A percentile compares a stretch with the other conserved stretches of the same genome.
Conservation (phyloP, 1,284 basidiomycete genomes). For the Naganishia sp. region DNA sequence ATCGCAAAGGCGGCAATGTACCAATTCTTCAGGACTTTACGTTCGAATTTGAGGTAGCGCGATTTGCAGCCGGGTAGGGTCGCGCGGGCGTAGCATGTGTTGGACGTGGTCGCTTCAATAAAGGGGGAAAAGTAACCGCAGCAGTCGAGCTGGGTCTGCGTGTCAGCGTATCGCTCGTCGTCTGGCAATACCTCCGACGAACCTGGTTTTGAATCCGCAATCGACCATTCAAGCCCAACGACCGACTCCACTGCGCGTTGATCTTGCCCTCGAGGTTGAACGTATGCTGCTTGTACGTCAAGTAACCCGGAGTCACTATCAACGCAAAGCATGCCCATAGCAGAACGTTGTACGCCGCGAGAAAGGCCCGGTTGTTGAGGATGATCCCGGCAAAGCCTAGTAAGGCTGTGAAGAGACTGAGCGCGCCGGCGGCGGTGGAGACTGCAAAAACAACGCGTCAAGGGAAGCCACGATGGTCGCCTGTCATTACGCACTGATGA, state of each 20-base stretch:
- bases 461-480: not conserved
- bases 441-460: constrained; percentile 50
- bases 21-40: constrained; percentile 59
- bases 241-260: constrained; percentile 67
- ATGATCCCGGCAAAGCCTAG: constrained; percentile 68
- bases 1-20: constrained; percentile 67
- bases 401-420: constrained; percentile 65
- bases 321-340: constrained; percentile 68
- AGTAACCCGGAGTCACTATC: constrained; percentile 67
- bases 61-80: constrained; percentile 69
- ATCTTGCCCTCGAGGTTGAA: constrained; percentile 75
- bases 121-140: constrained; percentile 69
- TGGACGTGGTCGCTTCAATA: constrained; percentile 66
- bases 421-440: constrained; percentile 61
- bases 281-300: constrained; percentile 65
- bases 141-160: constrained; percentile 57
- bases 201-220: constrained; percentile 64
- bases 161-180: not conserved
- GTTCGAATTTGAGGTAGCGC: constrained; percentile 64
- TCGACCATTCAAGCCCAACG: constrained; percentile 60
- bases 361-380: constrained; percentile 71
- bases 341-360: constrained; percentile 69
- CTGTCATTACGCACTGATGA: constrained; percentile 55
- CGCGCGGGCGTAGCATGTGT: constrained; percentile 66
- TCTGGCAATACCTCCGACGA: constrained; percentile 31